A percentile compares a stretch with the other conserved stretches of the same genome.
Conservation (phyloP, 441 rosid species). For the Arabidopsis hybrid region DNA sequence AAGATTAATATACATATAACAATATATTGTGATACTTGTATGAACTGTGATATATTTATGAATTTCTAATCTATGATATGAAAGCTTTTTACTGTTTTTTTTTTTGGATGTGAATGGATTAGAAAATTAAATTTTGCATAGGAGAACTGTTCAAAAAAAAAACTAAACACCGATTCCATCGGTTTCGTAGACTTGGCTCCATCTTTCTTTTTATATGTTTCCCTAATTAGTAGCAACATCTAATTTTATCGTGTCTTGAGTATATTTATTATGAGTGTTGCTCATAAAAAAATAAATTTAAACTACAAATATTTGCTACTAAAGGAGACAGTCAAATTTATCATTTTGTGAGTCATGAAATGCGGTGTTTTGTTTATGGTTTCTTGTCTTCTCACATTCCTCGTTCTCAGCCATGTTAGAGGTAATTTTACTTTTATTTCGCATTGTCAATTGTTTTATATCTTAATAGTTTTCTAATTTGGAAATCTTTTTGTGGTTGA, state of each 20-base stretch:
- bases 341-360: conserved; percentile 5
- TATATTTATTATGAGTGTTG: background rate
- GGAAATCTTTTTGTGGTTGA: background rate
- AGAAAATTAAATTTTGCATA: background rate
- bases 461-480: background rate
- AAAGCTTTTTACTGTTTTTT: background rate
- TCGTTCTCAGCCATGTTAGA: background rate
- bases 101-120: background rate
- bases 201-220: background rate
- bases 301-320: background rate
- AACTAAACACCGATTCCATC: background rate
- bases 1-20: background rate
- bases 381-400: background rate
- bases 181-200: background rate
- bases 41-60: too few species aligned
- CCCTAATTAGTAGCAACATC: background rate
- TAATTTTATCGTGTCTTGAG: background rate
- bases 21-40: too few species aligned
- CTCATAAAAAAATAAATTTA: background rate
- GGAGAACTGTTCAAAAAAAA: background rate
- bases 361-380: background rate
- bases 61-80: too few species aligned
- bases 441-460: background rate
- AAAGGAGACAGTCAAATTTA: background rate
- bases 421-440: background rate